These are phyloP conservation scores for Rhizopus arrhizus DNA, from an alignment of 371 early-diverging fungal species.

Conservation along the genomic window DNA sequence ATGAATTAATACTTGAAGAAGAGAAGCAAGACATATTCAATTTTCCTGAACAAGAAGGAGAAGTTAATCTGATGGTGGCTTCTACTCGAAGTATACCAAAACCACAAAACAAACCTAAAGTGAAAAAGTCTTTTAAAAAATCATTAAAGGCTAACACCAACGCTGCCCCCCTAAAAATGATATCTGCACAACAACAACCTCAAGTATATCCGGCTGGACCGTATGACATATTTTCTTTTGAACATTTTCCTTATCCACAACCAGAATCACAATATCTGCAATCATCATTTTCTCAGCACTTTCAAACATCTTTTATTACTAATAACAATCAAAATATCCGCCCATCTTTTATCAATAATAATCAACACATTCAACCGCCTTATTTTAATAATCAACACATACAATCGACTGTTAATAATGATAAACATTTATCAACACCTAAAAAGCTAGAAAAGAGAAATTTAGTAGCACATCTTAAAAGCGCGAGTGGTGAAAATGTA, in stretches of 20 bases:
- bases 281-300: too few species aligned
- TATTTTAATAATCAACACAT: background rate
- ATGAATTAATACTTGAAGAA: background rate
- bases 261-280: constrained; percentile 6
- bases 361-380: background rate
- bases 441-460: constrained; percentile 27
- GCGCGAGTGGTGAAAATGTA: constrained; percentile 25
- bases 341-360: background rate
- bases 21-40: constrained; percentile 16
- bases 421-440: too few species aligned
- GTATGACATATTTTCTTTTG: constrained; percentile 2
- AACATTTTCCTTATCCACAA: background rate
- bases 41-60: constrained; percentile 17
- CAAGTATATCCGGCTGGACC: background rate
- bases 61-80: constrained; percentile 22
- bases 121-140: constrained; percentile 1
- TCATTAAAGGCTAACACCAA: background rate
- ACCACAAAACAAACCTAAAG: constrained; percentile 2
- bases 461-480: constrained; percentile 25
- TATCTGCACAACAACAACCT: background rate
- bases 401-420: background rate
- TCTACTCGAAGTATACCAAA: constrained; percentile 4
- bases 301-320: background rate
- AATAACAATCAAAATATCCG: background rate
- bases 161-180: background rate